Conservation (phyloP, 345 rosid species). For the Lepidium africanum region DNA sequence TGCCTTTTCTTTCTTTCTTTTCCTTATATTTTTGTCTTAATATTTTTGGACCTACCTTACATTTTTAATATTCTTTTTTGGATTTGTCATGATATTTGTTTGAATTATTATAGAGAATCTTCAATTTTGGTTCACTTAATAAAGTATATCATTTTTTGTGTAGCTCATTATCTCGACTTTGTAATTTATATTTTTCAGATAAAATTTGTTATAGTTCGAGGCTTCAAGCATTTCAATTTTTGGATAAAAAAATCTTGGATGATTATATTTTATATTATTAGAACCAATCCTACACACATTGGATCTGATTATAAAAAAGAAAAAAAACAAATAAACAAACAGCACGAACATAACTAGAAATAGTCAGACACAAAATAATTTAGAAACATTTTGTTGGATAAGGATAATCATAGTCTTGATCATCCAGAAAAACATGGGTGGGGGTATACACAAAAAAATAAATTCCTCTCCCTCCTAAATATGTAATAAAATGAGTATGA, state of each 20-base stretch:
- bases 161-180: background rate
- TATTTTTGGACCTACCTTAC: background rate
- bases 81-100: background rate
- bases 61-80: background rate
- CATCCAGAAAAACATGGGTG: no score
- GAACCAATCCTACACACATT: background rate
- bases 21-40: background rate
- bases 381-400: no score
- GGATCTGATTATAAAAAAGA: background rate
- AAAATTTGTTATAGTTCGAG: background rate
- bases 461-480: background rate
- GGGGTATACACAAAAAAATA: background rate
- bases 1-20: background rate
- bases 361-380: no score
- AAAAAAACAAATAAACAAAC: background rate
- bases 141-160: background rate
- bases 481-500: slow-evolving; percentile 4
- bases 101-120: background rate
- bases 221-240: background rate
- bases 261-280: background rate
- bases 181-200: background rate
- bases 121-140: background rate
- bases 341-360: background rate
- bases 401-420: no score
- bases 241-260: background rate